Base-by-base conservation (phyloP, 2,329 filamentous ascomycete genomes). In the Dendrostoma leiphaemia region DNA sequence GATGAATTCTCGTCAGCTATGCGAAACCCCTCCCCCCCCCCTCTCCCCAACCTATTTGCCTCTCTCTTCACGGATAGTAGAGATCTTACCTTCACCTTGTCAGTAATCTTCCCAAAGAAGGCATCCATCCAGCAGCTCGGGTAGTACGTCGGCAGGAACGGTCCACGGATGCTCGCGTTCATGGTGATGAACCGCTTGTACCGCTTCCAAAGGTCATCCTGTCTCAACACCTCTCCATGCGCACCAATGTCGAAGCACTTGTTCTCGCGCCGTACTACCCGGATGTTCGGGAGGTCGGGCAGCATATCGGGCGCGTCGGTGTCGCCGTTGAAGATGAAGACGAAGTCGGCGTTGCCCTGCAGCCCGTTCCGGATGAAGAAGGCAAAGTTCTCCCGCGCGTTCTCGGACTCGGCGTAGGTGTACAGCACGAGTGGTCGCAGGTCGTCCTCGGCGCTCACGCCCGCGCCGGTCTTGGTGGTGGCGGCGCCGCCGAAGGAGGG, bases 251-350 rank as follows among this genome's bases (percentile, higher is more conserved):
- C 67, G 53, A 63, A 70, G 53, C 67, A 71, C 13, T 57, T 61
- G 48, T 68, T 64, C 4, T 57, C 32, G 3, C 64, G 62, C 6
- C 57, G 50, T n/a, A 70, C 51, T 12, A 68, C 40, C 13, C 60
- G 61, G 28, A 70, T 60, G 54, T 71, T 70, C 6, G 58, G 35
- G 44, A 55, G 50, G 1, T 67, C 63, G 40, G 70, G 64, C 3
- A 59, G n/a, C 6, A 62, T 34, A 9, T 41, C 28, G 17, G 48
- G 35, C 4, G 58, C 59, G 29, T 63, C 54, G 13, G 65, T 67
- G 40, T 63, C 58, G 19, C 69, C 69, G 34, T 70, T 68, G 34
- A 71, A 57, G 48, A 71, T 66, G 60, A 71, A 71, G 43, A 71
- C 59, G 51, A 71, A 71, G 53, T 71, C 69, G 32, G 68, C 69